phyloP scores from a whole-genome alignment of 2,329 filamentous ascomycete species.

The Boeremia lycopersici region DNA sequence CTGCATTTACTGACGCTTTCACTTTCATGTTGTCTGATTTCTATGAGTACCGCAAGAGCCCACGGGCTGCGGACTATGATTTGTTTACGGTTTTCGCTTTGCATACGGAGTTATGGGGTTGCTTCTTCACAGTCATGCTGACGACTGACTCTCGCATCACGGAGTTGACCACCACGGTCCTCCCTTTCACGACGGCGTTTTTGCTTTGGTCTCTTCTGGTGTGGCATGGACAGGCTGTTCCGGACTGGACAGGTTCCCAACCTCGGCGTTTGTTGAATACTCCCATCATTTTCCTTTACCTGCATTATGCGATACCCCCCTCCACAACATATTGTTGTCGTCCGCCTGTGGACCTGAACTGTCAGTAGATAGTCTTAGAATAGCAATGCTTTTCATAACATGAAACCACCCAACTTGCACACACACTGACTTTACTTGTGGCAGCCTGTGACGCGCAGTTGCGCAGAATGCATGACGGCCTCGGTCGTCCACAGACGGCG shows the following conservation, averaged over 20 bases:
- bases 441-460: background rate
- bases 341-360: conserved; percentile 13
- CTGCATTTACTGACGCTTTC: background rate
- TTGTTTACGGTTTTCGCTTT: conserved; percentile 29
- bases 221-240: conserved; percentile 29
- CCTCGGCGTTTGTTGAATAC: conserved; percentile 25
- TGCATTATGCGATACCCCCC: conserved; percentile 27
- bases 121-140: conserved; percentile 22
- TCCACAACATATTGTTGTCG: conserved; percentile 27
- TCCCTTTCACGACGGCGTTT: conserved; percentile 38
- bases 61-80: background rate
- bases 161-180: conserved; percentile 14
- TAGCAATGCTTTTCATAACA: conserved; percentile 9
- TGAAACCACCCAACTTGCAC: background rate
- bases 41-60: background rate
- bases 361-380: conserved; percentile 11
- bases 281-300: conserved; percentile 16
- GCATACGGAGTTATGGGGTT: conserved; percentile 30
- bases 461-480: background rate
- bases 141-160: conserved; percentile 26
- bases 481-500: background rate
- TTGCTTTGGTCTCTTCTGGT: conserved; percentile 12
- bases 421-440: background rate
- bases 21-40: background rate
- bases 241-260: conserved; percentile 3